phyloP scores from a whole-genome alignment of 2,329 filamentous ascomycete genomes.

The Pleomassaria siparia region DNA sequence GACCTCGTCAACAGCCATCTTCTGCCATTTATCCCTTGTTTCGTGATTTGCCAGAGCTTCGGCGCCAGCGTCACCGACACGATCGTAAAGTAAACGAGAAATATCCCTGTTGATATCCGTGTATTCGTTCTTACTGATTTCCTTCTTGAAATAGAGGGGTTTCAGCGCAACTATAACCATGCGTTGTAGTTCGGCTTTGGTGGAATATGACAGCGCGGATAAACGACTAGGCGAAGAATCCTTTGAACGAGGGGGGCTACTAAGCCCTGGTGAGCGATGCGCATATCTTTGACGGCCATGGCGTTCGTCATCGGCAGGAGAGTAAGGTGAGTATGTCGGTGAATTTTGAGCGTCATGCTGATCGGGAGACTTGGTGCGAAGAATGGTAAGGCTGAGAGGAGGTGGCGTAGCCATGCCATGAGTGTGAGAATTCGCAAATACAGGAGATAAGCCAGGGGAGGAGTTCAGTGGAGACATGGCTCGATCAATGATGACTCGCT shows the following conservation, averaged over 20 bases:
- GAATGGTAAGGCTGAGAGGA: constrained; percentile 50
- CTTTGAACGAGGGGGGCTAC: constrained; percentile 52
- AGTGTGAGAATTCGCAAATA: constrained; percentile 58
- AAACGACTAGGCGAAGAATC: constrained; percentile 70
- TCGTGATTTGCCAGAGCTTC: constrained; percentile 62
- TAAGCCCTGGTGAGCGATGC: constrained; percentile 36
- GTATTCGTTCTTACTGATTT: constrained; percentile 85
- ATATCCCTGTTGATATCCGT: constrained; percentile 88
- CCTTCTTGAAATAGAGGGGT: constrained; percentile 77
- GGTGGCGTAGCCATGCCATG: constrained; percentile 72
- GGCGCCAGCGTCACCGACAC: constrained; percentile 52
- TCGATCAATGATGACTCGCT: constrained; percentile 44
- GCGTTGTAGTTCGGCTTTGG: constrained; percentile 84
- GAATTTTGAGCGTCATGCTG: constrained; percentile 57
- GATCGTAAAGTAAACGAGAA: constrained; percentile 82
- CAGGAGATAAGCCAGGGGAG: constrained; percentile 70
- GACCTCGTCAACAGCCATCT: constrained; percentile 76
- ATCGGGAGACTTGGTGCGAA: constrained; percentile 63
- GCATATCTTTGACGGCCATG: constrained; percentile 28
- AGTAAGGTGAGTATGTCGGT: constrained; percentile 71
- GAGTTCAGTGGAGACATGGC: constrained; percentile 51
- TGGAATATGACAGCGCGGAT: constrained; percentile 69
- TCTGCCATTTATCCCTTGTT: constrained; percentile 71
- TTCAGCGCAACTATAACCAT: constrained; percentile 83
- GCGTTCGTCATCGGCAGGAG: constrained; percentile 50